Conservation (phyloP, 2,329 filamentous ascomycete species). For the Fusarium papillatum region DNA sequence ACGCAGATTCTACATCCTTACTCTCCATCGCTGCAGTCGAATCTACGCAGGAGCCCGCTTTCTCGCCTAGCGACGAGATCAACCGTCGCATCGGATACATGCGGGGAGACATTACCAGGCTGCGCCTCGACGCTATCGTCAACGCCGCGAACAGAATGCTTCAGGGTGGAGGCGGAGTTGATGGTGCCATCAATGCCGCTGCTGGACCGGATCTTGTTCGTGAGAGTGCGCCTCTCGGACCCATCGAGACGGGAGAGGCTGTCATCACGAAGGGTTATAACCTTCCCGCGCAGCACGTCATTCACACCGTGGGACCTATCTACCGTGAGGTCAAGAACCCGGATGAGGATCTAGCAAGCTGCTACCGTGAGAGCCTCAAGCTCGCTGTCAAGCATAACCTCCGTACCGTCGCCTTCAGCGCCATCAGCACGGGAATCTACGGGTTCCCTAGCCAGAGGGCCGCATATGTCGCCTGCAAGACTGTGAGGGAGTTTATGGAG, state of each 20-base stretch:
- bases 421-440: slow-evolving; percentile 90
- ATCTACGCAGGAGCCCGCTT: slow-evolving; percentile 1
- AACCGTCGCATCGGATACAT: slow-evolving; percentile 81
- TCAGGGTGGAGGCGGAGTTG: slow-evolving; percentile 90
- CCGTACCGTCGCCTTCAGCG: slow-evolving; percentile 84
- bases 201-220: slow-evolving; percentile 77
- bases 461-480: slow-evolving; percentile 76
- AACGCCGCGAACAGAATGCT: slow-evolving; percentile 90
- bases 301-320: slow-evolving; percentile 92
- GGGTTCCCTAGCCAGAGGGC: slow-evolving; percentile 85
- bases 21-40: slow-evolving; percentile 20
- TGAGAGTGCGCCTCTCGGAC: slow-evolving; percentile 80
- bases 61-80: slow-evolving; percentile 60
- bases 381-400: slow-evolving; percentile 78
- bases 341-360: slow-evolving; percentile 64
- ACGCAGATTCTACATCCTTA: slow-evolving; percentile 52
- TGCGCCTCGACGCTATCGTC: slow-evolving; percentile 86
- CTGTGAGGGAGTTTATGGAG: slow-evolving; percentile 69
- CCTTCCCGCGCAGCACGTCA: slow-evolving; percentile 83
- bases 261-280: slow-evolving; percentile 86
- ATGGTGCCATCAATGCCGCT: slow-evolving; percentile 87
- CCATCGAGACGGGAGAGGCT: slow-evolving; percentile 83
- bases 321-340: slow-evolving; percentile 65
- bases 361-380: slow-evolving; percentile 80
- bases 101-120: slow-evolving; percentile 84